Conservation (phyloP, 1,284 basidiomycete genomes). For the Ustilago bromivora region DNA sequence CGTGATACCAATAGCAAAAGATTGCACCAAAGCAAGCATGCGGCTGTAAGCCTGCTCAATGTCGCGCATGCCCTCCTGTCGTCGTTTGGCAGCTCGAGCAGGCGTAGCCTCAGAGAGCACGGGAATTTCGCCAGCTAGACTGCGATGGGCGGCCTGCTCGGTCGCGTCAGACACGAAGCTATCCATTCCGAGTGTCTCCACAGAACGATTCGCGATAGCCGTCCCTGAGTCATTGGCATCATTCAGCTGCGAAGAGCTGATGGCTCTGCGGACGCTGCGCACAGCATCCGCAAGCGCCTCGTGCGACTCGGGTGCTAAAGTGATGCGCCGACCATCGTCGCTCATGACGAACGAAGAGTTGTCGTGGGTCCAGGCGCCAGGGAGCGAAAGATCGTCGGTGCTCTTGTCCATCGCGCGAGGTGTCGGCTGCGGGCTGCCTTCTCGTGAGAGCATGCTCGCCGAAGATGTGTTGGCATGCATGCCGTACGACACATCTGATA, state of each 20-base stretch:
- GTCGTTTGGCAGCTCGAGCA: constrained; percentile 36
- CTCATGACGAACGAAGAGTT: constrained; percentile 27
- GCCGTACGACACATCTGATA: constrained; percentile 35
- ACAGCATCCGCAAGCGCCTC: constrained; percentile 54
- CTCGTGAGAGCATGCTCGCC: constrained; percentile 37
- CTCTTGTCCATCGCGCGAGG: constrained; percentile 14
- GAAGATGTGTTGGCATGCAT: constrained; percentile 40
- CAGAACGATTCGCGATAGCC: constrained; percentile 20
- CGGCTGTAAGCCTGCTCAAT: constrained; percentile 52
- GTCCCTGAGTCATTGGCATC: constrained; percentile 16
- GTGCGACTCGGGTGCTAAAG: constrained; percentile 46
- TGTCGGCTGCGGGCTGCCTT: constrained; percentile 15
- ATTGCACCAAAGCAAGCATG: constrained; percentile 54
- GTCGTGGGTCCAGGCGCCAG: constrained; percentile 43
- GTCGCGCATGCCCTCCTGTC: constrained; percentile 54
- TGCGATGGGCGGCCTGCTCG: constrained; percentile 19
- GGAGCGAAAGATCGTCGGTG: constrained; percentile 37
- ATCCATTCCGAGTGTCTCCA: constrained; percentile 34
- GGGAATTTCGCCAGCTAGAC: constrained; percentile 22
- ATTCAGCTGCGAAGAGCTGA: constrained; percentile 51
- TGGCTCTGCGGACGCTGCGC: constrained; percentile 45
- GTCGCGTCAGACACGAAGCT: constrained; percentile 31
- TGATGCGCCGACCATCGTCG: constrained; percentile 46
- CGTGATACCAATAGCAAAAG: constrained; percentile 48
- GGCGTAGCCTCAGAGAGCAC: constrained; percentile 49